These are phyloP conservation scores for Lactifluus echinatus DNA, from an alignment of 768 basidiomycete species.

Conservation along the genomic window DNA sequence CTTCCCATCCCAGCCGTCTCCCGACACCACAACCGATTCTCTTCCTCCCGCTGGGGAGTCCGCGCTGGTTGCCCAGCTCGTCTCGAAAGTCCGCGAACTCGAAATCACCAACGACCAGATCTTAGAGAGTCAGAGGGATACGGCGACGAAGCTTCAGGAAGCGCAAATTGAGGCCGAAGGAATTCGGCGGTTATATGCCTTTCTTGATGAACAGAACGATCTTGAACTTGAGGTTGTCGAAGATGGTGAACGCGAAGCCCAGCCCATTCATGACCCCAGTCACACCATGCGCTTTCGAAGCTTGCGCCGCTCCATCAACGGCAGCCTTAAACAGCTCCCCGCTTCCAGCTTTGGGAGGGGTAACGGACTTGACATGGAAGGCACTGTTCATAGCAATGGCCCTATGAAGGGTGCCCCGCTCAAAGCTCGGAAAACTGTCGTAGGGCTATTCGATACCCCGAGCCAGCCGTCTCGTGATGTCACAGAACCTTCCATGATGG, in stretches of 20 bases:
- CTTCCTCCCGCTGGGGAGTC: conserved; percentile 25
- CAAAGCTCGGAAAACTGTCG: conserved; percentile 44
- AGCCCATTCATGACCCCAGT: conserved; percentile 25
- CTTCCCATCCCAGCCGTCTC: conserved; percentile 15
- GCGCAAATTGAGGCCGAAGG: conserved; percentile 66
- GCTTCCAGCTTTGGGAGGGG: conserved; percentile 20
- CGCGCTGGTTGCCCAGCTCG: conserved; percentile 56
- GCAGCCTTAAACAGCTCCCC: conserved; percentile 24
- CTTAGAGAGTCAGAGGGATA: conserved; percentile 53
- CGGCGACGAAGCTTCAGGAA: conserved; percentile 49
- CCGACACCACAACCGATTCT: background rate
- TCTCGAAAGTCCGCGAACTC: conserved; percentile 67
- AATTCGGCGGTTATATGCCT: conserved; percentile 64
- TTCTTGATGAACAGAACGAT: conserved; percentile 45
- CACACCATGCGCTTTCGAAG: conserved; percentile 43
- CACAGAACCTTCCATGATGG: conserved; percentile 1
- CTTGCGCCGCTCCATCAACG: conserved; percentile 36
- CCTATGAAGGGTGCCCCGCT: conserved; percentile 2
- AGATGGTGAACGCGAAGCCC: conserved; percentile 27
- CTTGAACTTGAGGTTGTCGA: conserved; percentile 40
- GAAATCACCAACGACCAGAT: conserved; percentile 67
- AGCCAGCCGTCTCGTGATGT: conserved; percentile 8
- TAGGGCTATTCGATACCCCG: conserved; percentile 49
- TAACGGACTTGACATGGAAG: conserved; percentile 23
- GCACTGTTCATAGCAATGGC: conserved; percentile 22